Evolutionary conservation across 2,329 filamentous ascomycete genomes (phyloP).

Genomic region (Arthrinium phaeospermum): DNA sequence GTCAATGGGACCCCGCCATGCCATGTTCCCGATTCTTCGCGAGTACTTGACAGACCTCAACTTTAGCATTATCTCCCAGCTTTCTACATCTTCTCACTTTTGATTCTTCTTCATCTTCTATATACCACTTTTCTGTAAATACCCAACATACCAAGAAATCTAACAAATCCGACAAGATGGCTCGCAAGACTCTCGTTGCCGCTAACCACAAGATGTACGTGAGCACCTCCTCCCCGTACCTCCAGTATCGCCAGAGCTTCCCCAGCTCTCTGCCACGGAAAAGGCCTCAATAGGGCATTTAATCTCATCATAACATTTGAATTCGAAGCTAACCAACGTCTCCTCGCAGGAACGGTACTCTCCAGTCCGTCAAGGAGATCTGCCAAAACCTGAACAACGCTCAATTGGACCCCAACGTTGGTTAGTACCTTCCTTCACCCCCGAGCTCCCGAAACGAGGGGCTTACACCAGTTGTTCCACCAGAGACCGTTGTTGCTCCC

Average conservation of each 20-base stretch:
- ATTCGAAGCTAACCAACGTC: constrained; percentile 25
- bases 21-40: constrained; percentile 6
- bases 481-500: constrained; percentile 94
- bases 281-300: constrained; percentile 19
- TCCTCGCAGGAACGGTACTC: constrained; percentile 82
- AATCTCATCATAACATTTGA: neutral
- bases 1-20: constrained; percentile 19
- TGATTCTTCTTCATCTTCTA: constrained; percentile 3
- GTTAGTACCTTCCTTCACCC: constrained; percentile 53
- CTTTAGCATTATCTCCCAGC: neutral
- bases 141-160: constrained; percentile 26
- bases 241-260: constrained; percentile 25
- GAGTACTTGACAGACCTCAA: neutral
- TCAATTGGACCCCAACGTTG: constrained; percentile 75
- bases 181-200: constrained; percentile 96
- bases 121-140: constrained; percentile 20
- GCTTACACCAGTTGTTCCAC: neutral
- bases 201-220: constrained; percentile 99
- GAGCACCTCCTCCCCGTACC: constrained; percentile 33
- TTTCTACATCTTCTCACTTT: neutral
- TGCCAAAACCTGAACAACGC: constrained; percentile 88
- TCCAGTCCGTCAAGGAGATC: constrained; percentile 88
- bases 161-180: constrained; percentile 67
- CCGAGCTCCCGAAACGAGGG: neutral
- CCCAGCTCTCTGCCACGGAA: constrained; percentile 25